A percentile compares a stretch with the other conserved stretches of the same genome.
Conservation (phyloP, 345 rosid species). For the Boechera divaricarpa region DNA sequence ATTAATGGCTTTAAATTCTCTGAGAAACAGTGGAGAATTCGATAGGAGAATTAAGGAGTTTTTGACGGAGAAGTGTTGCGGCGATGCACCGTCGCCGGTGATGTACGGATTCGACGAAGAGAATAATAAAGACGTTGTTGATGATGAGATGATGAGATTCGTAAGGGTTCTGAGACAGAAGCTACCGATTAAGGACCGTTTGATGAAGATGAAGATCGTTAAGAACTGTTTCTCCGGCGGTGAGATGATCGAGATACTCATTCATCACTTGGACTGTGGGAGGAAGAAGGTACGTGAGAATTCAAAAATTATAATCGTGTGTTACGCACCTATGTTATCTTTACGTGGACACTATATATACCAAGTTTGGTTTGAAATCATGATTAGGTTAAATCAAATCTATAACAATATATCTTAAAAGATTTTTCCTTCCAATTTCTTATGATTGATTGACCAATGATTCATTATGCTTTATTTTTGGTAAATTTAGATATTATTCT, state of each 20-base stretch:
- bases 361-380: background rate
- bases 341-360: conserved; percentile 10
- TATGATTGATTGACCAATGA: conserved; percentile 2
- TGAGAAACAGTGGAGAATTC: conserved; percentile 72
- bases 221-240: conserved; percentile 85
- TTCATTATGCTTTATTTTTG: background rate
- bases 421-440: background rate
- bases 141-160: conserved; percentile 57
- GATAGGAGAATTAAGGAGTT: conserved; percentile 64
- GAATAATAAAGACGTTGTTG: conserved; percentile 48
- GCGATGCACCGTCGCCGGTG: conserved; percentile 64
- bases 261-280: conserved; percentile 70
- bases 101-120: conserved; percentile 74
- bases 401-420: background rate
- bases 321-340: conserved; percentile 18
- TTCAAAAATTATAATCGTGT: conserved; percentile 12
- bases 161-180: conserved; percentile 67
- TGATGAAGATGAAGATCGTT: conserved; percentile 86
- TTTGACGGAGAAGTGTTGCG: conserved; percentile 55
- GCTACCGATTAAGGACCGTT: conserved; percentile 81
- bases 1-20: conserved; percentile 73
- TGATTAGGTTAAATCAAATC: background rate
- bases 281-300: conserved; percentile 64
- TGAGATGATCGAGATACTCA: conserved; percentile 74
- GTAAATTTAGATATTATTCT: background rate